Conservation (phyloP, 768 basidiomycete species). For the Suillus paluster region DNA sequence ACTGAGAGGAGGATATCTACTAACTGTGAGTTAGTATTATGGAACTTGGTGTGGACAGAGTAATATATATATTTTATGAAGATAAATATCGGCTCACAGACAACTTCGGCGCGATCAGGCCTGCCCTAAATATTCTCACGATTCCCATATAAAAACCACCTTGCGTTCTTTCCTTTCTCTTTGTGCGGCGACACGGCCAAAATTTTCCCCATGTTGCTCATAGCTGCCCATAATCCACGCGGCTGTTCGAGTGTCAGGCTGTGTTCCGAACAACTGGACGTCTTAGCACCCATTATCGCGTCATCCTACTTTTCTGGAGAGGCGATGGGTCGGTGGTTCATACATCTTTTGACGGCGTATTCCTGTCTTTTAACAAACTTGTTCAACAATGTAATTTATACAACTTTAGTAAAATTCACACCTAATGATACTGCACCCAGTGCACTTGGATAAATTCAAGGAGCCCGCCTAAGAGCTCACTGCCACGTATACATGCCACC, state of each 20-base stretch:
- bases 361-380: neutral
- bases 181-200: slow-evolving; percentile 87
- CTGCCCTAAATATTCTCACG: slow-evolving; percentile 29
- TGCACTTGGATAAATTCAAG: no score
- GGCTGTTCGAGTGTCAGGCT: slow-evolving; percentile 90
- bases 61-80: no score
- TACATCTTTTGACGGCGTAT: slow-evolving; percentile 32
- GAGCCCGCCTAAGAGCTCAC: no score
- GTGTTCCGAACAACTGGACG: slow-evolving; percentile 78
- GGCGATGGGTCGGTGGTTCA: slow-evolving; percentile 81
- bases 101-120: slow-evolving; percentile 7
- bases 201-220: slow-evolving; percentile 90
- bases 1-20: neutral
- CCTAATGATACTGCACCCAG: no score
- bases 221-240: slow-evolving; percentile 63
- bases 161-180: slow-evolving; percentile 20
- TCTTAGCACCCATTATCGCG: slow-evolving; percentile 80
- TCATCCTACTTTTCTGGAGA: slow-evolving; percentile 46
- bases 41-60: no score
- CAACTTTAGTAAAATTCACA: no score
- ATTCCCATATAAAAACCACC: slow-evolving; percentile 5
- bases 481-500: no score
- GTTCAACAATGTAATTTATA: no score
- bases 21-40: no score
- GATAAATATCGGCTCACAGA: no score